Conservation (phyloP, 2,329 filamentous ascomycete species). For the Alternaria incomplexa region DNA sequence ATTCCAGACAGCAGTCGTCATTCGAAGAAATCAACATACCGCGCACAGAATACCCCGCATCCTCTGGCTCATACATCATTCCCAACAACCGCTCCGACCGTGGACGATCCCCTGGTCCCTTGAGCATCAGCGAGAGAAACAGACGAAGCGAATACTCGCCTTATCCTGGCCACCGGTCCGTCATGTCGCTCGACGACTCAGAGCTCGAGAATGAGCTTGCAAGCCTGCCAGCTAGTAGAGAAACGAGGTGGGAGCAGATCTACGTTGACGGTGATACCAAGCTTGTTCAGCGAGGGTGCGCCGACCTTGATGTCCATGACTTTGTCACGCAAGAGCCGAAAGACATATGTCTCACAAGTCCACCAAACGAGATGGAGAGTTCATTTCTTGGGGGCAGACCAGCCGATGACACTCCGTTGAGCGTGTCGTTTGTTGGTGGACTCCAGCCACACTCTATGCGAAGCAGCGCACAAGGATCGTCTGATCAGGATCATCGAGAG, state of each 20-base stretch:
- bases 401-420: slow-evolving; percentile 33
- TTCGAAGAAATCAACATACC: slow-evolving; percentile 42
- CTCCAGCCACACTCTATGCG: slow-evolving; percentile 21
- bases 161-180: slow-evolving; percentile 41
- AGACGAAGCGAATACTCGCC: slow-evolving; percentile 46
- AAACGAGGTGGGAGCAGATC: slow-evolving; percentile 48
- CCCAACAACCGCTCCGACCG: slow-evolving; percentile 29
- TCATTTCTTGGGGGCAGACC: slow-evolving; percentile 34
- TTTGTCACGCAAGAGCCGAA: slow-evolving; percentile 41
- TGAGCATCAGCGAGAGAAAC: slow-evolving; percentile 31
- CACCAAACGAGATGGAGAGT: slow-evolving; percentile 38
- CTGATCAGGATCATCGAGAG: slow-evolving; percentile 18
- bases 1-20: slow-evolving; percentile 36
- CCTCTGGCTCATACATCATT: slow-evolving; percentile 53
- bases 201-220: slow-evolving; percentile 46
- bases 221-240: slow-evolving; percentile 42
- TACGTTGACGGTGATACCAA: slow-evolving; percentile 49
- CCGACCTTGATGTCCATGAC: slow-evolving; percentile 40
- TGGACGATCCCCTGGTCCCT: slow-evolving; percentile 29
- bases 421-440: slow-evolving; percentile 29
- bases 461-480: slow-evolving; percentile 10
- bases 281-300: slow-evolving; percentile 41
- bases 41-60: slow-evolving; percentile 53
- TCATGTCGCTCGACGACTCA: slow-evolving; percentile 48
- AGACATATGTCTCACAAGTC: slow-evolving; percentile 45